Evolutionary conservation across 208 protist genomes (phyloP), one percentile per base, ranked within the genome.

Genomic region (Leishmania tarentolae): DNA sequence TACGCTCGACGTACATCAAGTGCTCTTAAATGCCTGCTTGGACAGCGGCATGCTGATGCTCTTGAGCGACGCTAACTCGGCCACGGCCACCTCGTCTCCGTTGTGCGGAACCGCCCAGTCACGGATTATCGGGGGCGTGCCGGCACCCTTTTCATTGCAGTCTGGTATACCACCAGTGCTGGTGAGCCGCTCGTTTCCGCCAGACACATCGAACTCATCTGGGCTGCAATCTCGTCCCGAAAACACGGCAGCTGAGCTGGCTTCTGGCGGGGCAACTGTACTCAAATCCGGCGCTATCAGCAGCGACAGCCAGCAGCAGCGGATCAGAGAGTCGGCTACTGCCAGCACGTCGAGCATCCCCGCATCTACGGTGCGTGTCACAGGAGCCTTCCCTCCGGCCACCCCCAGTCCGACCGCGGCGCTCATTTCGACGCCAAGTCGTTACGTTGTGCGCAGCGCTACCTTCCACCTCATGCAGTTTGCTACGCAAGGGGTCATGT

Each of bases 391-490:
- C 24, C 65, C 70, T 8, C 37, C 44, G 52, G 19, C 40, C 15
- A 31, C 68, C 17, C 70, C 74, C 21, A n/a, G 47, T 31, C 42
- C n/a, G 0, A 35, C 65, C 9, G 24, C 77, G 17, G 66, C 63
- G n/a, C 40, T 66, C 47, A 63, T 42, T 63, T 28, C 71, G n/a
- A 65, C 35, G 53, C 5, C 53, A 21, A 76, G 28, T 31, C 56
- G 86, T 74, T 87, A 92, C 53, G 19, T 71, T 7, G 89, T 95
- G 21, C 76, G 87, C 70, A 91, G 85, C 46, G 86, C 84, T 40
- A 90, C 93, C 35, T 92, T 95, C 61, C 87, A 89, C 53, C 53
- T 94, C 44, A 93, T 97, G 92, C 87, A 94, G 74, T 94, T 91
- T 80, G 85, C 90, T 73, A 90, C 92, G 31, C 92, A 97, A 46